Evolutionary conservation across 257 asterid species (phyloP).

Genomic region (Solanum boliviense): DNA sequence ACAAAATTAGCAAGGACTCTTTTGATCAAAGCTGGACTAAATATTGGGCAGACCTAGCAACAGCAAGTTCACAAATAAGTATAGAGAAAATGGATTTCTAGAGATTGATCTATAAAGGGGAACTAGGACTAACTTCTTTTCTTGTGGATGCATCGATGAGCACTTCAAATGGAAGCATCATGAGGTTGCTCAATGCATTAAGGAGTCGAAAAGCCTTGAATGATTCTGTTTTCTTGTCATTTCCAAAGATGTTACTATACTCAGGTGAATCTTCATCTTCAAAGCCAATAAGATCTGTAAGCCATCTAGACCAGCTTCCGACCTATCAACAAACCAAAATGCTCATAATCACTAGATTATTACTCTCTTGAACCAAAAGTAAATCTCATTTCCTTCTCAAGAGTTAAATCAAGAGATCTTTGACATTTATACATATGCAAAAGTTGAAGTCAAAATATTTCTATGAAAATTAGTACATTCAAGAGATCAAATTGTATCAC

Average conservation of each 20-base stretch:
- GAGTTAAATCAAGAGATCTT: background rate
- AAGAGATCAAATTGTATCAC: background rate
- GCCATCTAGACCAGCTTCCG: constrained; percentile 88
- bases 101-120: background rate
- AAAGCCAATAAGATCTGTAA: constrained; percentile 64
- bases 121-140: constrained; percentile 48
- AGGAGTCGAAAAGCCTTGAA: constrained; percentile 73
- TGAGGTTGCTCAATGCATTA: constrained; percentile 68
- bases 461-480: background rate
- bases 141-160: constrained; percentile 59
- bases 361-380: background rate
- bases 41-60: constrained; percentile 64
- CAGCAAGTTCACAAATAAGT: background rate
- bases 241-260: constrained; percentile 4
- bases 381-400: background rate
- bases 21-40: constrained; percentile 66
- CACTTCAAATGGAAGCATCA: constrained; percentile 89
- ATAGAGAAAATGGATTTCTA: background rate
- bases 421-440: background rate
- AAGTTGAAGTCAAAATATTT: background rate
- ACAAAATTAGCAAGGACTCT: constrained; percentile 54
- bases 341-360: background rate
- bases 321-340: constrained; percentile 27
- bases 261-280: constrained; percentile 47
- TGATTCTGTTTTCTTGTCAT: constrained; percentile 23